phyloP scores from a whole-genome alignment of 768 basidiomycete genomes.

The Russula brevipes region DNA sequence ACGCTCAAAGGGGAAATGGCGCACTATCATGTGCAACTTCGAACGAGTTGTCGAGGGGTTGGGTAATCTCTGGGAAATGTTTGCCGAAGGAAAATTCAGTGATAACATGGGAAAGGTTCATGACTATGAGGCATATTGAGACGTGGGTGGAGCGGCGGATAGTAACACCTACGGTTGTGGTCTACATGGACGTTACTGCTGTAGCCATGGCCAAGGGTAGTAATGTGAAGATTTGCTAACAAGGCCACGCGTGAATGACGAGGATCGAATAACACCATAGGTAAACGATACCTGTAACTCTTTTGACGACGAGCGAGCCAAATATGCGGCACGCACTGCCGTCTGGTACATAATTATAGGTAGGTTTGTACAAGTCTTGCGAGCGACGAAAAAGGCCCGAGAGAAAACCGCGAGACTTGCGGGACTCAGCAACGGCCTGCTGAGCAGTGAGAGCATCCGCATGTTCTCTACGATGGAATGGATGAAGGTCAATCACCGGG shows the following conservation, averaged over 20 bases:
- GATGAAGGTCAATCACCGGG: conserved; percentile 24
- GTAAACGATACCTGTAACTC: conserved; percentile 65
- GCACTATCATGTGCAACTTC: conserved; percentile 65
- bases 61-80: conserved; percentile 90
- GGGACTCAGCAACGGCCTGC: conserved; percentile 67
- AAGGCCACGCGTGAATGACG: neutral
- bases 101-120: conserved; percentile 97
- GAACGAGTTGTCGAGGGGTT: conserved; percentile 89
- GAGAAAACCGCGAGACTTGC: conserved; percentile 70
- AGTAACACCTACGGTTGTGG: conserved; percentile 59
- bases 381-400: conserved; percentile 47
- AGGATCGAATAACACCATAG: neutral
- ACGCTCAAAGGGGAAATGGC: conserved; percentile 30
- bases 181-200: conserved; percentile 81
- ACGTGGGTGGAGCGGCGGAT: neutral
- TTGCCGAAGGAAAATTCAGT: conserved; percentile 97
- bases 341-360: conserved; percentile 62
- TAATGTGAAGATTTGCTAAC: conserved; percentile 86
- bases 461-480: conserved; percentile 45
- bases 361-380: conserved; percentile 55
- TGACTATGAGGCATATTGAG: conserved; percentile 46
- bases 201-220: conserved; percentile 93
- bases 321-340: conserved; percentile 81
- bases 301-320: conserved; percentile 78
- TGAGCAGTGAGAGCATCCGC: conserved; percentile 59